Percentiles rank a stretch among this genome's conserved stretches.
phyloP scores from a whole-genome alignment of 805 yeast genomes.

The Lipomyces spencermartinsiae region DNA sequence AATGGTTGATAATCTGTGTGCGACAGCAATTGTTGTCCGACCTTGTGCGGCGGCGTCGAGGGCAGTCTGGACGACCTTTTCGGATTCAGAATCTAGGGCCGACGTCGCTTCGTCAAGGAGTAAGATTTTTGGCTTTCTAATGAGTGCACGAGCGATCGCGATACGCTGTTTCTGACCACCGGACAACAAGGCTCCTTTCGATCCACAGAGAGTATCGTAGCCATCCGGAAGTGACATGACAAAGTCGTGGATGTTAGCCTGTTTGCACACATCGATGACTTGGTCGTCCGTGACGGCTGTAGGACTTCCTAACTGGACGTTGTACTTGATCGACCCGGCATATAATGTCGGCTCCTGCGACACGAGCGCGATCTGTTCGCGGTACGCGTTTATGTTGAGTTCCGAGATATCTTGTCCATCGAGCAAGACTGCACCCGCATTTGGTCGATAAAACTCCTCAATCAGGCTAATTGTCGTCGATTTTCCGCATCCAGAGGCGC shows the following conservation, averaged over 20 bases:
- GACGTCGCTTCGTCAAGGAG: constrained; percentile 65
- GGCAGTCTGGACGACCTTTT: constrained; percentile 67
- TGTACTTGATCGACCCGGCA: constrained; percentile 62
- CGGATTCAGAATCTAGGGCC: constrained; percentile 64
- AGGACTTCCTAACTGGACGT: constrained; percentile 57
- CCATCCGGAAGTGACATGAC: constrained; percentile 64
- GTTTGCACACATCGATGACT: constrained; percentile 55
- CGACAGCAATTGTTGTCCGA: constrained; percentile 75
- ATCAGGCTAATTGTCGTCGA: constrained; percentile 62
- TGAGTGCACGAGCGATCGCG: constrained; percentile 66
- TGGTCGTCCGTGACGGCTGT: constrained; percentile 51
- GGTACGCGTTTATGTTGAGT: constrained; percentile 57
- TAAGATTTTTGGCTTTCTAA: constrained; percentile 60
- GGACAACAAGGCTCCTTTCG: constrained; percentile 58
- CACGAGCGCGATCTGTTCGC: constrained; percentile 62
- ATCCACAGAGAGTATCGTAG: constrained; percentile 59
- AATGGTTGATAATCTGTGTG: constrained; percentile 72
- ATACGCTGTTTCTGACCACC: constrained; percentile 71
- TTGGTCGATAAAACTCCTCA: constrained; percentile 59
- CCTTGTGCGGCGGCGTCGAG: constrained; percentile 61
- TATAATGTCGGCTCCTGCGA: constrained; percentile 68
- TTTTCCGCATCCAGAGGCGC: constrained; percentile 71
- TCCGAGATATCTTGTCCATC: constrained; percentile 59
- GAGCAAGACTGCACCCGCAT: constrained; percentile 55
- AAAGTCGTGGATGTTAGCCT: constrained; percentile 66